Conservation (phyloP, 805 yeast genomes). For the Deakozyma indianensis region DNA sequence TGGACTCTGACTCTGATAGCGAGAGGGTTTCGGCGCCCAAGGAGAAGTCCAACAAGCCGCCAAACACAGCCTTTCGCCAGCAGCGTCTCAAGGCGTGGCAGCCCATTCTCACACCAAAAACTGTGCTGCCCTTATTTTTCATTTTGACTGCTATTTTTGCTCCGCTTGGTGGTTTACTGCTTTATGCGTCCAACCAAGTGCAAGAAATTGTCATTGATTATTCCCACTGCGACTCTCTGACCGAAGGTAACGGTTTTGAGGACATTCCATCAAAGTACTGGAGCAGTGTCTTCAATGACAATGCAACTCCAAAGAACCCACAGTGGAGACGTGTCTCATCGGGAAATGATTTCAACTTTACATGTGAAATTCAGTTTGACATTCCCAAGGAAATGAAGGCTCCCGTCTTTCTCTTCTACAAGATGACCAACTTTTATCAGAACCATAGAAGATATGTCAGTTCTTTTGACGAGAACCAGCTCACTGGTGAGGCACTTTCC, state of each 20-base stretch:
- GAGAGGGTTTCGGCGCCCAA: conserved; percentile 16
- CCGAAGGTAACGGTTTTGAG: conserved; percentile 23
- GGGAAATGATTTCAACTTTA: conserved; percentile 22
- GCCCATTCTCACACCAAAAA: conserved; percentile 83
- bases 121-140: conserved; percentile 75
- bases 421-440: conserved; percentile 80
- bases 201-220: conserved; percentile 66
- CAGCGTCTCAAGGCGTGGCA: conserved; percentile 59
- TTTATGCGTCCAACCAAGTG: conserved; percentile 65
- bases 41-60: conserved; percentile 27
- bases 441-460: conserved; percentile 90
- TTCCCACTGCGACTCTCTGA: conserved; percentile 51
- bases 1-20: conserved; percentile 23
- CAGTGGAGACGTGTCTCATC: conserved; percentile 45
- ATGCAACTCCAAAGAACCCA: conserved; percentile 29
- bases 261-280: conserved; percentile 48
- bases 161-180: conserved; percentile 78
- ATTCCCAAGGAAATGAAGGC: conserved; percentile 56
- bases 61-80: conserved; percentile 32
- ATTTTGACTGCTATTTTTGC: conserved; percentile 66
- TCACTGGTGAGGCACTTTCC: conserved; percentile 59
- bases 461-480: conserved; percentile 66
- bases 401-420: conserved; percentile 68
- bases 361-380: conserved; percentile 58
- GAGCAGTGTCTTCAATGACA: conserved; percentile 44